Conservation (phyloP, 2,329 filamentous ascomycete genomes). For the Cladosporium phlei region DNA sequence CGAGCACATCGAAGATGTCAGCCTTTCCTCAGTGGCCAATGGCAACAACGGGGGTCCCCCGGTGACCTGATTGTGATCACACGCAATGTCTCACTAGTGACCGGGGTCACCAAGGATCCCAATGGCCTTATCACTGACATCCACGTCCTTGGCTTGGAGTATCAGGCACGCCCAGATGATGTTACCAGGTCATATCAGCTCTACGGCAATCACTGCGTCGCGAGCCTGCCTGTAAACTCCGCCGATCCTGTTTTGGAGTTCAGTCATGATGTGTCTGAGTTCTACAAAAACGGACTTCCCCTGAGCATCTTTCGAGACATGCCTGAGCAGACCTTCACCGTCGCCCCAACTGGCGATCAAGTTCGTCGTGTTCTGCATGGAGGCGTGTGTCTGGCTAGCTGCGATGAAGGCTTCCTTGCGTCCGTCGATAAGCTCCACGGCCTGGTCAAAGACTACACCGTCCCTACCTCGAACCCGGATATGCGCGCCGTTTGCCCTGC, state of each 20-base stretch:
- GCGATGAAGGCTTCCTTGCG: constrained; percentile 22
- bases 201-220: constrained; percentile 18
- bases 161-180: neutral
- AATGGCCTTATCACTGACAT: constrained; percentile 15
- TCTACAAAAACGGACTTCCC: too few species aligned
- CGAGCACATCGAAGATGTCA: constrained; percentile 10
- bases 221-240: constrained; percentile 14
- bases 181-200: constrained; percentile 18
- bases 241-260: too few species aligned
- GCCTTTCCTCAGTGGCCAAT: too few species aligned
- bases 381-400: constrained; percentile 16
- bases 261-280: too few species aligned
- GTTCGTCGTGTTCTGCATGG: constrained; percentile 16
- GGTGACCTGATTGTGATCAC: too few species aligned
- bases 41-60: too few species aligned
- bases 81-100: constrained; percentile 12
- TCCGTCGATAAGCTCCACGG: constrained; percentile 12
- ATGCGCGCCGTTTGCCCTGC: constrained; percentile 23
- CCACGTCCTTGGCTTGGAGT: constrained; percentile 2
- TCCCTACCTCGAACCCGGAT: constrained; percentile 15
- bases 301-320: too few species aligned
- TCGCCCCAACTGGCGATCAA: constrained; percentile 20
- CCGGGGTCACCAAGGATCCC: constrained; percentile 14
- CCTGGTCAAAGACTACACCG: constrained; percentile 20
- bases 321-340: too few species aligned